These are phyloP conservation scores for Pseudopithomyces chartarum DNA, from an alignment of 2,329 filamentous ascomycete genomes.

Conservation along the genomic window DNA sequence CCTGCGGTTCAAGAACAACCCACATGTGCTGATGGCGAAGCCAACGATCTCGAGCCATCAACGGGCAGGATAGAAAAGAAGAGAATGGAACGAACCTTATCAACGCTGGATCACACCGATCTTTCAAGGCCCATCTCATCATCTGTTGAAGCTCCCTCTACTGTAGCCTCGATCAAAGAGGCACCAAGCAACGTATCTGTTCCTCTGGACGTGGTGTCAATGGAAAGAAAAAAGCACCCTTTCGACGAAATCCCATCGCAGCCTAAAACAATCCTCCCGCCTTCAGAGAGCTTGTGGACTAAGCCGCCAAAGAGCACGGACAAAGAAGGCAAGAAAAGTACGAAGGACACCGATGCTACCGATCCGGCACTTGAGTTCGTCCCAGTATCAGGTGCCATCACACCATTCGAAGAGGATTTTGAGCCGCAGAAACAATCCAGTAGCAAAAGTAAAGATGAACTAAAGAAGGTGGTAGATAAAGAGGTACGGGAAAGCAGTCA, in stretches of 20 bases:
- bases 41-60: conserved; percentile 12
- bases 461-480: conserved; percentile 20
- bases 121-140: conserved; percentile 35
- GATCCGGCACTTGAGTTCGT: conserved; percentile 14
- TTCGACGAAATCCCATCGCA: conserved; percentile 5
- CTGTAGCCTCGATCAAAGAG: conserved; percentile 34
- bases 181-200: conserved; percentile 8
- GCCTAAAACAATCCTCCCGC: neutral
- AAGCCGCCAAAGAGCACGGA: conserved; percentile 26
- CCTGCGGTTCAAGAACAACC: conserved; percentile 5
- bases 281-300: conserved; percentile 16
- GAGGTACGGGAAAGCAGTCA: conserved; percentile 30
- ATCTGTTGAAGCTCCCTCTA: conserved; percentile 35
- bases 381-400: conserved; percentile 8
- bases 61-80: conserved; percentile 37
- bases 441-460: conserved; percentile 12
- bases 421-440: conserved; percentile 6
- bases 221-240: neutral
- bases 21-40: conserved; percentile 11
- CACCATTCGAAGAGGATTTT: conserved; percentile 13
- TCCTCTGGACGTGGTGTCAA: neutral
- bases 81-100: conserved; percentile 29
- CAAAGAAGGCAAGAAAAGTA: conserved; percentile 25
- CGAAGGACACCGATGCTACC: conserved; percentile 15
- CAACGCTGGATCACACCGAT: conserved; percentile 36